Evolutionary conservation across 352 stramenopile species (phyloP).

Genomic region (Aphanomyces invadans): DNA sequence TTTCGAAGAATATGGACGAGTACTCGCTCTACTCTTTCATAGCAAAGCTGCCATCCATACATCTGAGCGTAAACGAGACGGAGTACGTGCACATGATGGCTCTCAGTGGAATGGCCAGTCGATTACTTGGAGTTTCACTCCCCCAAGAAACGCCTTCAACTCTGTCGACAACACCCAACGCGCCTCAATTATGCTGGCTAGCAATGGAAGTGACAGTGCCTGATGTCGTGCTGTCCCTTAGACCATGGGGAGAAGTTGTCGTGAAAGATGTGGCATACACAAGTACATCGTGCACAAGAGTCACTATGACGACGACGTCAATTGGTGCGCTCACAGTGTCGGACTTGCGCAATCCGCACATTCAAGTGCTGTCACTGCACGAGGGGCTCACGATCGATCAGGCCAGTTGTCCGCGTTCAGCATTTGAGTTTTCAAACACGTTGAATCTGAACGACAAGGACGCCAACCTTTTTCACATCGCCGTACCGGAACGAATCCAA

Average conservation of each 20-base stretch:
- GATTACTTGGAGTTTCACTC: too few relatives aligned
- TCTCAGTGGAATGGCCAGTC: neutral
- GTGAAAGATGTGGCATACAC: neutral
- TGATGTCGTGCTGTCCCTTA: neutral
- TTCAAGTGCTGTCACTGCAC: neutral
- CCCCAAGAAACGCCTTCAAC: neutral
- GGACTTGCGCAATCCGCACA: neutral
- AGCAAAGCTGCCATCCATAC: neutral
- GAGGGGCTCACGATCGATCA: neutral
- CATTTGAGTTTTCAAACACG: conserved; percentile 6
- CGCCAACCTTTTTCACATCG: neutral
- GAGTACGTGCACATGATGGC: neutral
- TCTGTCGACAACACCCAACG: neutral
- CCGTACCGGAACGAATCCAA: neutral
- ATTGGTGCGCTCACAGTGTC: neutral
- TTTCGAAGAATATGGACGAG: neutral
- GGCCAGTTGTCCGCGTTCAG: neutral
- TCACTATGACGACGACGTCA: neutral
- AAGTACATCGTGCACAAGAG: neutral
- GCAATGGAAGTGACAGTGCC: neutral
- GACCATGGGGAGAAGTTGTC: neutral
- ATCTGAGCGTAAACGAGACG: neutral
- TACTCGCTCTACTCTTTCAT: neutral
- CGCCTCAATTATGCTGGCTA: neutral
- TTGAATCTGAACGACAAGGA: neutral